These are phyloP conservation scores for Debaryomyces singareniensis DNA, from an alignment of 1,139 yeast genomes.

Conservation along the genomic window DNA sequence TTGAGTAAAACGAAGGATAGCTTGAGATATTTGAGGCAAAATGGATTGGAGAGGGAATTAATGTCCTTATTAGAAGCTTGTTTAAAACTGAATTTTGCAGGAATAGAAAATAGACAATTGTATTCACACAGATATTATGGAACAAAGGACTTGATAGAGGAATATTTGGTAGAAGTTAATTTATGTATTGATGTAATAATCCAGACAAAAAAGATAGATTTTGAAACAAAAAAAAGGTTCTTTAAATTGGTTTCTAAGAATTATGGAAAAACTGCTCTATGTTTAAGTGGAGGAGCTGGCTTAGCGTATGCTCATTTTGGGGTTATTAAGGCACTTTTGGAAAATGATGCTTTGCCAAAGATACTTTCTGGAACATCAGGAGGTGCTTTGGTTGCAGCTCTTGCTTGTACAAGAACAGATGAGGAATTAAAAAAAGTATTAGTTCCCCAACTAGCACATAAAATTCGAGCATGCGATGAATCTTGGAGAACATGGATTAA, in stretches of 20 bases:
- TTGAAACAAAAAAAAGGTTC: conserved; percentile 42
- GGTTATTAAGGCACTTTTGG: conserved; percentile 63
- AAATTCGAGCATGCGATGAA: conserved; percentile 69
- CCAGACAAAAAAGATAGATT: conserved; percentile 29
- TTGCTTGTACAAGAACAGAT: conserved; percentile 64
- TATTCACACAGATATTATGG: conserved; percentile 76
- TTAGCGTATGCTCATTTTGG: conserved; percentile 79
- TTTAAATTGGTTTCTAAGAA: conserved; percentile 57
- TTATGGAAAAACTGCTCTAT: conserved; percentile 67
- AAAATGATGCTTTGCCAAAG: conserved; percentile 58
- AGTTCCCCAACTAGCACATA: conserved; percentile 57
- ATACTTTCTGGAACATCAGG: conserved; percentile 79
- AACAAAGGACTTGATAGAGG: conserved; percentile 55
- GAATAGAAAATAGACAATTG: conserved; percentile 65
- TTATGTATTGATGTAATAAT: conserved; percentile 41
- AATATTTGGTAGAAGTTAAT: conserved; percentile 49
- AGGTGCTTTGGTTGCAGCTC: conserved; percentile 75
- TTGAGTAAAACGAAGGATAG: conserved; percentile 45
- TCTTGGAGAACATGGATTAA: conserved; percentile 56
- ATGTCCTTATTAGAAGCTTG: conserved; percentile 59
- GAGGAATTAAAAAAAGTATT: conserved; percentile 54
- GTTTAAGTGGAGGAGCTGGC: conserved; percentile 76
- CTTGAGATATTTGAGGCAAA: conserved; percentile 29
- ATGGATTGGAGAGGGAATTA: conserved; percentile 37
- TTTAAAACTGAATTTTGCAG: conserved; percentile 69